Base-by-base conservation (phyloP, 495 filamentous ascomycete genomes). In the Penicillium canariense region DNA sequence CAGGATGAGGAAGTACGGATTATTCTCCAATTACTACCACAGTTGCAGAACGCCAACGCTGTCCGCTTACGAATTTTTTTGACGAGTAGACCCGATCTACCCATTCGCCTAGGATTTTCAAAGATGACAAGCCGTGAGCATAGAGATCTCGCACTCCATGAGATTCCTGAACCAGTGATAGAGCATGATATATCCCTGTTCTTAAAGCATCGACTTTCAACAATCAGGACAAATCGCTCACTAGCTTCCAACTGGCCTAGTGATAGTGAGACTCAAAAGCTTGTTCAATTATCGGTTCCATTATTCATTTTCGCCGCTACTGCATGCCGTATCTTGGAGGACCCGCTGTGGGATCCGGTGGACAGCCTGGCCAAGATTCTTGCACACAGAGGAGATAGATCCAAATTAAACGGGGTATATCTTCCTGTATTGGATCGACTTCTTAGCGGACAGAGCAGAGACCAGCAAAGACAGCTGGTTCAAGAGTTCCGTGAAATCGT, bases 231-330 rank as follows among this genome's bases (percentile, higher is more conserved):
- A 20, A 30, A 18, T 3, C 25, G 50, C 11, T 10, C 10, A 60
- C 15, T 36, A 34, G n/a, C 25, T 17, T 7, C 1, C 4, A 55
- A 61, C 27, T 82, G 77, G 78, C 78, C 77, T 9, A 62, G 68
- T 14, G 42, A 26, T 3, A n/a, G 1, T 3, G 25, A 47, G 27
- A 2, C 47, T n/a, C 31, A 38, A 39, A 39, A 5, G 4, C 34
- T 54, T 2, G 42, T 55, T 14, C 10, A 4, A 15, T 42, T 55
- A 11, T 55, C 52, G 0, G 27, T 39, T 27, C 45, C 43, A 7
- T 49, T 55, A 18, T 55, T 55, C 15, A 48, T 55, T 26, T 55
- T 43, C 38, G 45, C 52, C 11, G 43, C 45, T 23, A 48, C 52
- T 12, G 5, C 25, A 3, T 55, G 45, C n/a, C 43, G 22, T 2